These are phyloP conservation scores for Patellaria atrata DNA, from an alignment of 495 filamentous ascomycete genomes.

Conservation along the genomic window DNA sequence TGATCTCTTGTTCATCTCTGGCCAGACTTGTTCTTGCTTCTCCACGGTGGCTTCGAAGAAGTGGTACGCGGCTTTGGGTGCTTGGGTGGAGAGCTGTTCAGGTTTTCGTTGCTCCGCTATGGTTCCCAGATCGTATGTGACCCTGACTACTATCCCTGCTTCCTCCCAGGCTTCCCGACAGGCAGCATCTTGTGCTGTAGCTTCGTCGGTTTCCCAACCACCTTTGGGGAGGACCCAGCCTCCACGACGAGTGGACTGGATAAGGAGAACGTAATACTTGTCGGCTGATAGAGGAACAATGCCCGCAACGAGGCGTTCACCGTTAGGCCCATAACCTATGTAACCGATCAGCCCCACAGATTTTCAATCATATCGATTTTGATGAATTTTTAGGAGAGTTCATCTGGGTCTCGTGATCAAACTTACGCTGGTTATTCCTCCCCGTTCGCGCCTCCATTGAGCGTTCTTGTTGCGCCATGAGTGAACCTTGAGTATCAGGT, in stretches of 20 bases:
- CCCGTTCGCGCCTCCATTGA: constrained; percentile 34
- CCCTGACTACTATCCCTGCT: constrained; percentile 72
- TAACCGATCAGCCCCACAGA: too few relatives aligned
- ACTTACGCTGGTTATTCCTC: constrained; percentile 37
- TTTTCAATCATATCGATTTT: too few relatives aligned
- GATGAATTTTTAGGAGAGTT: too few relatives aligned
- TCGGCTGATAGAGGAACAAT: constrained; percentile 70
- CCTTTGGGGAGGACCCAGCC: constrained; percentile 97
- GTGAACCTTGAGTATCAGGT: not conserved
- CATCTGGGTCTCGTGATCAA: constrained; percentile 1
- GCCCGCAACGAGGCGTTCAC: constrained; percentile 89
- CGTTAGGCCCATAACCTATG: constrained; percentile 75
- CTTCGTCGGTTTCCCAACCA: constrained; percentile 92
- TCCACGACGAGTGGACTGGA: constrained; percentile 74
- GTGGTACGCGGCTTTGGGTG: constrained; percentile 64
- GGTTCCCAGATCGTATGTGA: constrained; percentile 69
- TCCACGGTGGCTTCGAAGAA: constrained; percentile 82
- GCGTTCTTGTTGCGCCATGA: constrained; percentile 23
- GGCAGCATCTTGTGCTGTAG: constrained; percentile 49
- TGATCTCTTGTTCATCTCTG: constrained; percentile 81
- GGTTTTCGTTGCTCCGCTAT: constrained; percentile 64
- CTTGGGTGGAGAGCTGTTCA: constrained; percentile 43
- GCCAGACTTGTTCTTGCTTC: constrained; percentile 74
- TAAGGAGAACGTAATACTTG: constrained; percentile 73
- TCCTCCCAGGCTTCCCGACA: constrained; percentile 94